phyloP scores from a whole-genome alignment of 73 alveolate species.

The Paraurostyla sp. region DNA sequence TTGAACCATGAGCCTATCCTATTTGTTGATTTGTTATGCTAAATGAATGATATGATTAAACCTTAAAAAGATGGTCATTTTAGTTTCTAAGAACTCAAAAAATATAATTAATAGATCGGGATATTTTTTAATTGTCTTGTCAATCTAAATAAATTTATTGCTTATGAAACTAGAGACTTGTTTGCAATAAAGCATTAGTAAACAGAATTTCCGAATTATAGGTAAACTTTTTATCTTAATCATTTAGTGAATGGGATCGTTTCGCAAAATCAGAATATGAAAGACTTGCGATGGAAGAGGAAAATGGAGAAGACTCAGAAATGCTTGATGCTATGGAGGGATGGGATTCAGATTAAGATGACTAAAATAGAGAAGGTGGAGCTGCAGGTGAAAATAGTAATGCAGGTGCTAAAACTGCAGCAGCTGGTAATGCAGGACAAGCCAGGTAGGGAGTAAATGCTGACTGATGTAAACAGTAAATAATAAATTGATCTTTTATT shows the following conservation, averaged over 20 bases:
- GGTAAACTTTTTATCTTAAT: slow-evolving; percentile 47
- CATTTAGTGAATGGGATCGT: slow-evolving; percentile 96
- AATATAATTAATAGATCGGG: slow-evolving; percentile 84
- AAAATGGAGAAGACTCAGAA: slow-evolving; percentile 96
- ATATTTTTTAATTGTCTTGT: slow-evolving; percentile 95
- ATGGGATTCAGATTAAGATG: slow-evolving; percentile 82
- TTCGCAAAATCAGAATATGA: slow-evolving; percentile 97
- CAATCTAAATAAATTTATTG: slow-evolving; percentile 89
- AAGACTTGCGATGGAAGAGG: slow-evolving; percentile 98
- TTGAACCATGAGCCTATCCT: slow-evolving; percentile 96
- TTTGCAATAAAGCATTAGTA: slow-evolving; percentile 82
- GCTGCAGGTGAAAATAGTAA: background rate
- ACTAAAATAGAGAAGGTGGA: slow-evolving; percentile 2
- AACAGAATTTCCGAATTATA: slow-evolving; percentile 92
- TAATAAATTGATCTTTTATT: no score
- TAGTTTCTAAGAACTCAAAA: slow-evolving; percentile 86
- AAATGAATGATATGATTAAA: slow-evolving; percentile 92
- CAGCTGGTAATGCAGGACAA: background rate
- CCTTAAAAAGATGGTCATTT: slow-evolving; percentile 94
- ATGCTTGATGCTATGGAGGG: slow-evolving; percentile 73
- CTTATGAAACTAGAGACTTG: slow-evolving; percentile 89
- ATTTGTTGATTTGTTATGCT: slow-evolving; percentile 95
- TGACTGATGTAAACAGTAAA: no score
- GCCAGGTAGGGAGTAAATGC: slow-evolving; percentile 8
- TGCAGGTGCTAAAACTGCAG: slow-evolving; percentile 4